Conservation (phyloP, 768 basidiomycete genomes). For the Phylloporus sp. region DNA sequence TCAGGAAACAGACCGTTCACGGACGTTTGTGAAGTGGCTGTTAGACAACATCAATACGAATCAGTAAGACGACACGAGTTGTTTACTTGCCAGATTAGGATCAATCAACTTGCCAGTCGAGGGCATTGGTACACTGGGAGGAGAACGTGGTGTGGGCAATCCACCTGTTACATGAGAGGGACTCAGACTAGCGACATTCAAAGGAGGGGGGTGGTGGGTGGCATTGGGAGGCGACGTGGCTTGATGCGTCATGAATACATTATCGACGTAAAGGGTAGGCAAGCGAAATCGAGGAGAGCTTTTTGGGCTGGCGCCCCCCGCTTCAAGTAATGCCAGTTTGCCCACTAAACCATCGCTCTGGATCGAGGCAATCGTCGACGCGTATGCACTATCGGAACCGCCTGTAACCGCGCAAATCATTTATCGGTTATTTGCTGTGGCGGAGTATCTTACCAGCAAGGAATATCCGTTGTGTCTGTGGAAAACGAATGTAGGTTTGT, state of each 20-base stretch:
- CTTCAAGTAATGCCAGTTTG: slow-evolving; percentile 61
- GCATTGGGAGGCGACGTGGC: slow-evolving; percentile 18
- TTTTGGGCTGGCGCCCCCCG: slow-evolving; percentile 38
- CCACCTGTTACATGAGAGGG: slow-evolving; percentile 51
- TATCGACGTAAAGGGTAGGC: slow-evolving; percentile 50
- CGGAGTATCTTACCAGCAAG: slow-evolving; percentile 50
- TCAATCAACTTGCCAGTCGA: slow-evolving; percentile 43
- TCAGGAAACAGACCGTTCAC: slow-evolving; percentile 24
- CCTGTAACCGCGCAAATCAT: slow-evolving; percentile 35
- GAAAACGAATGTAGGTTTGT: slow-evolving; percentile 63
- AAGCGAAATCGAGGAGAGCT: slow-evolving; percentile 47
- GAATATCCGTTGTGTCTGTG: slow-evolving; percentile 70
- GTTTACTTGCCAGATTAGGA: slow-evolving; percentile 52
- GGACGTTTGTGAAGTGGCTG: slow-evolving; percentile 77
- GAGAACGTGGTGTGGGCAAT: slow-evolving; percentile 64
- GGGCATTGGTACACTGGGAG: slow-evolving; percentile 33
- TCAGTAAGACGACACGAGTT: slow-evolving; percentile 6
- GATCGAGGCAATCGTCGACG: slow-evolving; percentile 50
- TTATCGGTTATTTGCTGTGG: background rate
- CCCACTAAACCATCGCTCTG: slow-evolving; percentile 57
- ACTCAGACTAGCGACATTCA: slow-evolving; percentile 38
- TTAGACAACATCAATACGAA: background rate
- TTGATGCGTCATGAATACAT: slow-evolving; percentile 38
- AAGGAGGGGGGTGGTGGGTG: slow-evolving; percentile 42
- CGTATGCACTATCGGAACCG: slow-evolving; percentile 51